Conservation (phyloP, 75 land plant genomes). For the Adiantum capillusveneris region DNA sequence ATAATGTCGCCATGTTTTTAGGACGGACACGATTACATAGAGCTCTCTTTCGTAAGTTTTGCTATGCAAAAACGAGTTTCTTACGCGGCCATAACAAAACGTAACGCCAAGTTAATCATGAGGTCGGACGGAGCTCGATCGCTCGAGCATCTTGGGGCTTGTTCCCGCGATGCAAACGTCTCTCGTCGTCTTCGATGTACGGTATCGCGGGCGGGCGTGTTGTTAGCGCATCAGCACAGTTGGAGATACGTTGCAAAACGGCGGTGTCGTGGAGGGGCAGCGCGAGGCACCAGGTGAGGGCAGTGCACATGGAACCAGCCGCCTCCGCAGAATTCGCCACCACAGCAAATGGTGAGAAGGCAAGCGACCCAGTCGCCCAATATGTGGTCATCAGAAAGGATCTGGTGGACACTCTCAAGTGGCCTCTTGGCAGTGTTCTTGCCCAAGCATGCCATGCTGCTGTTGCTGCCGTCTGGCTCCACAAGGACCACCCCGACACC, state of each 20-base stretch:
- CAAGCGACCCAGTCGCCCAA: conserved; percentile 54
- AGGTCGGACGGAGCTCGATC: no score
- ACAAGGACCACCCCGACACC: conserved; percentile 59
- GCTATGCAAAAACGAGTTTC: no score
- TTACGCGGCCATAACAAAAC: no score
- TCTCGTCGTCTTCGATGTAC: no score
- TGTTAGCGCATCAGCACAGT: neutral
- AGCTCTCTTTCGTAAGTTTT: no score
- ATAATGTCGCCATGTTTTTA: no score
- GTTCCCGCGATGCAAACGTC: no score
- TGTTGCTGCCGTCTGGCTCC: conserved; percentile 71
- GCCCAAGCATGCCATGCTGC: conserved; percentile 96
- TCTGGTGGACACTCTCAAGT: conserved; percentile 58
- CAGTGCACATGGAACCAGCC: neutral
- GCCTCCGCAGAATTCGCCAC: neutral
- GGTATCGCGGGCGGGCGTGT: neutral
- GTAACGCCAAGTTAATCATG: no score
- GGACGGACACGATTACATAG: no score
- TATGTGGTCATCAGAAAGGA: conserved; percentile 88
- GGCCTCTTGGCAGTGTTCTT: conserved; percentile 92
- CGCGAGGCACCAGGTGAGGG: neutral
- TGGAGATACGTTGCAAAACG: neutral
- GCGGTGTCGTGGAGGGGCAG: neutral
- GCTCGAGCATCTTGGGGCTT: no score
- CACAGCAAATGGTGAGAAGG: conserved; percentile 8